Conservation (phyloP, 441 rosid species). For the Viola pubescens region DNA sequence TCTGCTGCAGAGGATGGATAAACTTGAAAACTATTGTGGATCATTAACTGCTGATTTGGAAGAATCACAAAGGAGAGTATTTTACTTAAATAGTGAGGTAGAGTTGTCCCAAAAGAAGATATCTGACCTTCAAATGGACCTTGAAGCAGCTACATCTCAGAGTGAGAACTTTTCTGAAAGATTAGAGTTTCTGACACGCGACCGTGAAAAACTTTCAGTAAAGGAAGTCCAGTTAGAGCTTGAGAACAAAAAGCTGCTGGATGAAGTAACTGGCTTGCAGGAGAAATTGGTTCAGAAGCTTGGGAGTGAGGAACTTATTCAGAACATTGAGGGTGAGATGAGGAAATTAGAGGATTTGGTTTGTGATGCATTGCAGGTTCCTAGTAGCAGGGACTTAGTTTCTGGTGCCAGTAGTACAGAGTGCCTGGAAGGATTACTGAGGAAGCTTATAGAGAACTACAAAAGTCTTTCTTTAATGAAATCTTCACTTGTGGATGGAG, state of each 20-base stretch:
- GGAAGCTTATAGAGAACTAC: slow-evolving; percentile 63
- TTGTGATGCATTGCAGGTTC: slow-evolving; percentile 52
- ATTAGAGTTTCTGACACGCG: slow-evolving; percentile 41
- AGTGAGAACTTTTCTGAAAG: slow-evolving; percentile 54
- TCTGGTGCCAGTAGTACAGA: slow-evolving; percentile 42
- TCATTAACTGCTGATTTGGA: slow-evolving; percentile 67
- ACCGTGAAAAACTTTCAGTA: slow-evolving; percentile 41
- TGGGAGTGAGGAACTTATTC: slow-evolving; percentile 43
- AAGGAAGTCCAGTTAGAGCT: slow-evolving; percentile 43
- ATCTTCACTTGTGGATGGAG: slow-evolving; percentile 28
- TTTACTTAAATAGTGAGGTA: slow-evolving; percentile 49
- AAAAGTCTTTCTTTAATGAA: slow-evolving; percentile 24
- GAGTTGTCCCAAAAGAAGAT: slow-evolving; percentile 54
- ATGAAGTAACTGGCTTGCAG: slow-evolving; percentile 46
- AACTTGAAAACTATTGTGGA: slow-evolving; percentile 55
- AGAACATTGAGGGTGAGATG: slow-evolving; percentile 41
- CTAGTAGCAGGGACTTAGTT: slow-evolving; percentile 37
- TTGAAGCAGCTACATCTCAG: slow-evolving; percentile 44
- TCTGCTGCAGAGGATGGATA: slow-evolving; percentile 60
- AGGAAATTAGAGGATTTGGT: slow-evolving; percentile 54
- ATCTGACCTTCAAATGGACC: slow-evolving; percentile 48
- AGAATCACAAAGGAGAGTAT: slow-evolving; percentile 45
- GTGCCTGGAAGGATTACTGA: slow-evolving; percentile 59
- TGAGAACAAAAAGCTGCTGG: slow-evolving; percentile 52
- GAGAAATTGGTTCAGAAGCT: slow-evolving; percentile 48